A percentile compares a stretch with the other conserved stretches of the same genome.
phyloP scores from a whole-genome alignment of 2,329 filamentous ascomycete species.

The Pyrenochaeta sp. region DNA sequence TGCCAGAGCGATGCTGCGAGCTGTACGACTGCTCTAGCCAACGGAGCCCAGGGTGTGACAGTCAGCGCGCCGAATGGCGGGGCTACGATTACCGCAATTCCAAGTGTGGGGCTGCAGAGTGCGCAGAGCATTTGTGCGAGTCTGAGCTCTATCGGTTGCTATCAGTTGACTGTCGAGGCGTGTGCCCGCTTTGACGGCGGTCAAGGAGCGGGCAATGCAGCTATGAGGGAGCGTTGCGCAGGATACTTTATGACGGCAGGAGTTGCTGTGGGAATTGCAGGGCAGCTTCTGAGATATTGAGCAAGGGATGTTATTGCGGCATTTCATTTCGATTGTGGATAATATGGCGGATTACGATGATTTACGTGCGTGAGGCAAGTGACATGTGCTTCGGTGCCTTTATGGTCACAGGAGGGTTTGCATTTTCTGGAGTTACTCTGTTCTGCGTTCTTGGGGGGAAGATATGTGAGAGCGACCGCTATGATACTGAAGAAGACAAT shows the following conservation, averaged over 20 bases:
- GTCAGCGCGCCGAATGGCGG: slow-evolving; percentile 60
- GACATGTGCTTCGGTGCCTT: slow-evolving; percentile 6
- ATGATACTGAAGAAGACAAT: not conserved
- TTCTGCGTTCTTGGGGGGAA: not conserved
- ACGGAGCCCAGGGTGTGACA: slow-evolving; percentile 61
- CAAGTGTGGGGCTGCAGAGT: slow-evolving; percentile 36
- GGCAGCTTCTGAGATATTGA: slow-evolving; percentile 39
- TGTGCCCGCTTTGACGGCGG: slow-evolving; percentile 53
- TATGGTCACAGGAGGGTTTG: not conserved
- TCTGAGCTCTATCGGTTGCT: slow-evolving; percentile 57
- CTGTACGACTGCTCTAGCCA: slow-evolving; percentile 55
- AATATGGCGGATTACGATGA: slow-evolving; percentile 14
- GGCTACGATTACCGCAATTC: slow-evolving; percentile 58
- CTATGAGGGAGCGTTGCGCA: slow-evolving; percentile 20
- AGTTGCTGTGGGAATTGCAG: slow-evolving; percentile 55
- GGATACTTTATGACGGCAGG: slow-evolving; percentile 31
- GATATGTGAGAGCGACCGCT: not conserved
- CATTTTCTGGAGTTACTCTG: not conserved
- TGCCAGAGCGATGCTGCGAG: slow-evolving; percentile 58
- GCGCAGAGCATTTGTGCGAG: slow-evolving; percentile 46
- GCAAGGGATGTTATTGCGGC: not conserved
- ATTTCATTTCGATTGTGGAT: slow-evolving; percentile 30
- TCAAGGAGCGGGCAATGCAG: slow-evolving; percentile 44
- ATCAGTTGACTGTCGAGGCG: slow-evolving; percentile 57
- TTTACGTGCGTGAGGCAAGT: not conserved